Evolutionary conservation across 2,329 filamentous ascomycete genomes (phyloP), one percentile per base, ranked within the genome.

Genomic region (Pseudovirgaria hyperparasitica): DNA sequence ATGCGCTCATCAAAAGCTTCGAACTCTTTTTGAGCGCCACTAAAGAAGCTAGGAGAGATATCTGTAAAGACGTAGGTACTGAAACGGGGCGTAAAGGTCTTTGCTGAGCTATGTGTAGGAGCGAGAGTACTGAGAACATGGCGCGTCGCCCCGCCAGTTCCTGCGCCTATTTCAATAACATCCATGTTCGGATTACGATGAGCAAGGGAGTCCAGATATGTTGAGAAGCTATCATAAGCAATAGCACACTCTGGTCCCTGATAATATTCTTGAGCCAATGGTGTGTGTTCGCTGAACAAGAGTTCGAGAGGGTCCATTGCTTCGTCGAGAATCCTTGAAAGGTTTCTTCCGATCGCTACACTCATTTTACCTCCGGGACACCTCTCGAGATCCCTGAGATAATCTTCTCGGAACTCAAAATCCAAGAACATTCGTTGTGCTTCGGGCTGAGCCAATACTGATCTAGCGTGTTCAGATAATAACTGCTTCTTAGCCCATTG

Each of bases 41-140:
- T 19, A 27, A 46, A 38, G 29, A 44, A 42, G 2, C 28, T 36
- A 4, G 39, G 5, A 2, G 37, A 41, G 10, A 44, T 35, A 23
- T 44, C 41, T 2, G 42, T 44, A 28, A 28, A 43, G 7, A 16
- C 25, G 23, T 46, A 46, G 9, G 18, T 14, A 5, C 7, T n/a
- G 20, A 34, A 42, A 4, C 22, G 21, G 24, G 12, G 15, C 16
- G 25, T 39, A 43, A 6, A 29, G 27, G 13, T 35, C 34, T 12
- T 13, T 13, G 10, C 16, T 18, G 11, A 19, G 4, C 9, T 13
- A 12, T n/a, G 19, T 17, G 13, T n/a, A 20, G 19, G 19, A 11
- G n/a, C 23, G 9, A 41, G 19, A 8, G 6, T 16, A 13, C 18
- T 13, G 2, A 43, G 28, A 6, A 38, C 22, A 5, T 22, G 13